phyloP scores from a whole-genome alignment of 257 asterid genomes.

The Cynanchum wilfordii region DNA sequence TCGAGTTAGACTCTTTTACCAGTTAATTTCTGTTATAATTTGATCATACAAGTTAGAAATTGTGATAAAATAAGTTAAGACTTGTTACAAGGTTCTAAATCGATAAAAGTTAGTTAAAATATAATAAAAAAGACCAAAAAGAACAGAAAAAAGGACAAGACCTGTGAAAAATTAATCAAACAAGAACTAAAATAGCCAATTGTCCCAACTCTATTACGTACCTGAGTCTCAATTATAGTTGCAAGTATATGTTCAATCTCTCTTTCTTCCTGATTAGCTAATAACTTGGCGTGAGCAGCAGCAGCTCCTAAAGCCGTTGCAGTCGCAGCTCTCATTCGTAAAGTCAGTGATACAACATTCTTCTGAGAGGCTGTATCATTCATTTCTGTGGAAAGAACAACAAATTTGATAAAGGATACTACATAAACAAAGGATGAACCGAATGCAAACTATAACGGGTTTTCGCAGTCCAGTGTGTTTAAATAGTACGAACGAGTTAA shows the following conservation, averaged over 20 bases:
- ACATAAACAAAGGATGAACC: constrained; percentile 1
- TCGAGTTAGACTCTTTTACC: no score
- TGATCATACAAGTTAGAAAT: no score
- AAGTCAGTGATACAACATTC: constrained; percentile 51
- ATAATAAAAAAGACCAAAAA: no score
- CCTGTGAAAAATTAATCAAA: no score
- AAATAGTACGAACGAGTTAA: background rate
- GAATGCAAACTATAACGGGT: background rate
- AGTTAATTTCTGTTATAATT: no score
- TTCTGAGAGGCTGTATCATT: constrained; percentile 32
- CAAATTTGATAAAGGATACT: constrained; percentile 6
- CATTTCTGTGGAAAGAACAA: constrained; percentile 30
- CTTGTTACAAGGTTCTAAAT: no score
- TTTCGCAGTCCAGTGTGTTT: background rate
- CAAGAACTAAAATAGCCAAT: no score
- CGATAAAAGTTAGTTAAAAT: no score
- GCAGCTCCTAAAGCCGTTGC: constrained; percentile 90
- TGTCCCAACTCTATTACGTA: constrained; percentile 7
- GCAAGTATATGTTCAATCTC: constrained; percentile 67
- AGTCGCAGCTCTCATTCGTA: constrained; percentile 80
- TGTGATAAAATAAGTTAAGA: no score
- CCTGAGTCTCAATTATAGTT: constrained; percentile 72
- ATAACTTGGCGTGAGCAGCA: constrained; percentile 80
- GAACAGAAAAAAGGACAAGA: no score
- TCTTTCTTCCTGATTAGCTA: constrained; percentile 93